phyloP scores from a whole-genome alignment of 495 filamentous ascomycete species.

The Hypoxylon crocopeplum region DNA sequence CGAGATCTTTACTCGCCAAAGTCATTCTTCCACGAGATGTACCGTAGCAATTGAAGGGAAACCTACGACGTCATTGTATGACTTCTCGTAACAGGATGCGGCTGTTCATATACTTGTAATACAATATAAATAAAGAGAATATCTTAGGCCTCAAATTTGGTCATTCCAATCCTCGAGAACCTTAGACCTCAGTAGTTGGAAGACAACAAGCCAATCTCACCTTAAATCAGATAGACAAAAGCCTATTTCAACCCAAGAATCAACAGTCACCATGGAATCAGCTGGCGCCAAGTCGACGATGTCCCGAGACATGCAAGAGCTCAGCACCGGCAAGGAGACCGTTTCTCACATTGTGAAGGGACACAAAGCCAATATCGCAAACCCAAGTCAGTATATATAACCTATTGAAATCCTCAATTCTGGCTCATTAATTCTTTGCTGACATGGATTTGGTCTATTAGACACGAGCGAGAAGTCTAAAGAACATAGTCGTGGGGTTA shows the following conservation, averaged over 20 bases:
- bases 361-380: constrained; percentile 40
- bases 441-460: background rate
- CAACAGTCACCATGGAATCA: constrained; percentile 35
- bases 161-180: background rate
- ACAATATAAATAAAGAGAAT: too few relatives aligned
- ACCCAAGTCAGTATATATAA: constrained; percentile 29
- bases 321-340: constrained; percentile 44
- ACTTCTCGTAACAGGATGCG: too few relatives aligned
- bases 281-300: constrained; percentile 46
- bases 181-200: background rate
- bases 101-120: too few relatives aligned
- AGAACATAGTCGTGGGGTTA: constrained; percentile 28
- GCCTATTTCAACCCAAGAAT: background rate
- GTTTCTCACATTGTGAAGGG: constrained; percentile 40
- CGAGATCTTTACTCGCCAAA: background rate
- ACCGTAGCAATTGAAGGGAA: background rate
- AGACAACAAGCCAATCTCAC: background rate
- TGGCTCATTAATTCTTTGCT: background rate
- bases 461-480: constrained; percentile 43
- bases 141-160: too few relatives aligned
- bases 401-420: background rate
- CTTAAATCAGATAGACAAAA: background rate
- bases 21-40: background rate
- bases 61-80: background rate
- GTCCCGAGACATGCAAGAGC: constrained; percentile 50